Evolutionary conservation across 2,329 filamentous ascomycete genomes (phyloP).

Genomic region (Fusarium verrucosum): DNA sequence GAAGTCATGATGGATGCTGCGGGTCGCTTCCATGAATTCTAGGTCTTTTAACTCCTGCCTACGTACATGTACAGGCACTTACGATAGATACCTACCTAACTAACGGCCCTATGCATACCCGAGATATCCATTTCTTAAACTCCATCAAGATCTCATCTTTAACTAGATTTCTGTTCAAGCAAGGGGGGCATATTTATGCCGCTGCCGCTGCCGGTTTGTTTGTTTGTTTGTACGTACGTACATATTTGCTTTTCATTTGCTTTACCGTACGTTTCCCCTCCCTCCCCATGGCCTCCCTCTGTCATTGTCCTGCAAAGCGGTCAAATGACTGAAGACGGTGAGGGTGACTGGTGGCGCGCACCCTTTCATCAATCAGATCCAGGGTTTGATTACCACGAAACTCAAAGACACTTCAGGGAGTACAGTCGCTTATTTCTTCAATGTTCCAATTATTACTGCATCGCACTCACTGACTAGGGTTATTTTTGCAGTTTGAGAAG

Average conservation of each 20-base stretch:
- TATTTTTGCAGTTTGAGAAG: neutral
- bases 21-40: neutral
- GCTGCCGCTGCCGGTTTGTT: slow-evolving; percentile 8
- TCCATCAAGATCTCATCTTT: neutral
- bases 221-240: neutral
- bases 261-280: neutral
- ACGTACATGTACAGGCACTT: too few relatives aligned
- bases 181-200: neutral
- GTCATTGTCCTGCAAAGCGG: neutral
- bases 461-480: neutral
- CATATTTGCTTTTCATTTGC: neutral
- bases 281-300: neutral
- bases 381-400: neutral
- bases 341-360: slow-evolving; percentile 13
- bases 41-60: neutral
- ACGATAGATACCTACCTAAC: neutral
- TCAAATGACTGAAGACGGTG: slow-evolving; percentile 10
- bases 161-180: neutral
- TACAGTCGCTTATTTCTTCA: neutral
- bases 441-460: neutral
- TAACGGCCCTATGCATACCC: too few relatives aligned
- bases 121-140: neutral
- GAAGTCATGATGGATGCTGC: neutral
- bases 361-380: slow-evolving; percentile 1
- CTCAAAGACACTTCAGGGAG: neutral